A percentile compares a stretch with the other conserved stretches of the same genome.
These are phyloP conservation scores for Cladobotryum protrusum DNA, from an alignment of 2,329 filamentous ascomycete genomes.

Conservation along the genomic window DNA sequence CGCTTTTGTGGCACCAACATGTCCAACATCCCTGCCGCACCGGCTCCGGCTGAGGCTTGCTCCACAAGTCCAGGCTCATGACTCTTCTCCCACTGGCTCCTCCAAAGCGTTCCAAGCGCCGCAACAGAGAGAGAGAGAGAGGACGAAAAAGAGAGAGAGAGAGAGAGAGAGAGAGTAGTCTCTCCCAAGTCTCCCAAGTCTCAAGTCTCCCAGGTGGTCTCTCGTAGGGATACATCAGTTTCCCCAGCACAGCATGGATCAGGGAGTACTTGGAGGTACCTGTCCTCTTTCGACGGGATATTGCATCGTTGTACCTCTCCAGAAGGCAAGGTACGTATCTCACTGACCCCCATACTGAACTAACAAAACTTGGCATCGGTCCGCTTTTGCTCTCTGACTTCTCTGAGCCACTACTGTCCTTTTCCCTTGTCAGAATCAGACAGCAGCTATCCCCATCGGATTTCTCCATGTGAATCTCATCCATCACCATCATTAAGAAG, in stretches of 20 bases:
- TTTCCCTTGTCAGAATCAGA: neutral
- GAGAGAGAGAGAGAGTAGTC: no score
- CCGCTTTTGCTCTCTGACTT: constrained; percentile 3
- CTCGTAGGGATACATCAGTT: constrained; percentile 2
- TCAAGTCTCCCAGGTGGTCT: constrained; percentile 4
- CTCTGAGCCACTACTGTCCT: neutral
- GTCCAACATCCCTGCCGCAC: constrained; percentile 7
- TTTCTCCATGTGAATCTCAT: no score
- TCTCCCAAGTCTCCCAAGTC: no score
- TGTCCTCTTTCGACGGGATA: no score
- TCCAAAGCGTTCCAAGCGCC: no score
- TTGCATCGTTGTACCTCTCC: neutral
- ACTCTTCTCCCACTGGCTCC: constrained; percentile 11
- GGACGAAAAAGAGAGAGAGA: no score
- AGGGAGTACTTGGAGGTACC: no score
- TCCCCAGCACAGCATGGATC: neutral
- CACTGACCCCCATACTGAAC: neutral
- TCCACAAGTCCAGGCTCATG: constrained; percentile 8
- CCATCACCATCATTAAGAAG: no score
- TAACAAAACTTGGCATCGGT: constrained; percentile 10
- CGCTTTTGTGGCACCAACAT: neutral
- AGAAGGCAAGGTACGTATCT: neutral
- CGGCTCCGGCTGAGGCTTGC: constrained; percentile 11
- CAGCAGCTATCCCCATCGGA: no score
- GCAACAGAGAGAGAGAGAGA: no score